Percentiles rank a stretch among this genome's conserved stretches.
Evolutionary conservation across 805 yeast species (phyloP).

Genomic region (Saccharomyces kudriavzevii): DNA sequence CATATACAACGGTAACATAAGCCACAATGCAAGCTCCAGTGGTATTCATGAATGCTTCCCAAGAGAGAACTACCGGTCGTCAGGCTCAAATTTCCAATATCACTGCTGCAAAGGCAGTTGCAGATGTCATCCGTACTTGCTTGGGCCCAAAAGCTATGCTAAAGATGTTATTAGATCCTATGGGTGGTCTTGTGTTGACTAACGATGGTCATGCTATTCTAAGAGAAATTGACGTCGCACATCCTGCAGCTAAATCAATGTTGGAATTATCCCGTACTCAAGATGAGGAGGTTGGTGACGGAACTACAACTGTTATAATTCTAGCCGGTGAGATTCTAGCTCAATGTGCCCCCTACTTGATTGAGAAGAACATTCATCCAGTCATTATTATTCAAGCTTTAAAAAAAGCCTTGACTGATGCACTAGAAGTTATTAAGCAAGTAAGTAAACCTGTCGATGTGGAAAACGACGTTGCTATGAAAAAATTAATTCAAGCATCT

Average conservation of each 20-base stretch:
- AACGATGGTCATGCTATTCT: slow-evolving; percentile 98
- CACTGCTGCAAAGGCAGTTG: slow-evolving; percentile 98
- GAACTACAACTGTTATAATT: slow-evolving; percentile 94
- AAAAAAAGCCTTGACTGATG: slow-evolving; percentile 84
- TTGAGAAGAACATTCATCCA: slow-evolving; percentile 93
- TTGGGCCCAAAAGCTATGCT: slow-evolving; percentile 98
- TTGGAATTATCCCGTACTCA: slow-evolving; percentile 93
- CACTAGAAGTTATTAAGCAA: slow-evolving; percentile 74
- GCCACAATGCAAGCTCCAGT: slow-evolving; percentile 72
- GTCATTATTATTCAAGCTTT: slow-evolving; percentile 92
- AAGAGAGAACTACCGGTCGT: slow-evolving; percentile 92
- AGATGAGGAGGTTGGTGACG: slow-evolving; percentile 98
- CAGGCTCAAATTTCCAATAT: slow-evolving; percentile 95
- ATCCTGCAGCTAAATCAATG: slow-evolving; percentile 99
- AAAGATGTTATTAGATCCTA: slow-evolving; percentile 92
- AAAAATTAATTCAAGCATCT: slow-evolving; percentile 75
- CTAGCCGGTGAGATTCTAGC: slow-evolving; percentile 95
- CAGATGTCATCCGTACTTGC: slow-evolving; percentile 95
- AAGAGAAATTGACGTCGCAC: slow-evolving; percentile 94
- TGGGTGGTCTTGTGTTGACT: slow-evolving; percentile 89
- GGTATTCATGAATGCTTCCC: slow-evolving; percentile 75
- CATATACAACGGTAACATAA: slow-evolving; percentile 6
- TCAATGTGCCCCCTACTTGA: slow-evolving; percentile 81
- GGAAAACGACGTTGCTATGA: slow-evolving; percentile 78
- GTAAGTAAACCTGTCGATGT: slow-evolving; percentile 81